Base-by-base conservation (phyloP, 306 rosid species). In the Calophaca sinica region DNA sequence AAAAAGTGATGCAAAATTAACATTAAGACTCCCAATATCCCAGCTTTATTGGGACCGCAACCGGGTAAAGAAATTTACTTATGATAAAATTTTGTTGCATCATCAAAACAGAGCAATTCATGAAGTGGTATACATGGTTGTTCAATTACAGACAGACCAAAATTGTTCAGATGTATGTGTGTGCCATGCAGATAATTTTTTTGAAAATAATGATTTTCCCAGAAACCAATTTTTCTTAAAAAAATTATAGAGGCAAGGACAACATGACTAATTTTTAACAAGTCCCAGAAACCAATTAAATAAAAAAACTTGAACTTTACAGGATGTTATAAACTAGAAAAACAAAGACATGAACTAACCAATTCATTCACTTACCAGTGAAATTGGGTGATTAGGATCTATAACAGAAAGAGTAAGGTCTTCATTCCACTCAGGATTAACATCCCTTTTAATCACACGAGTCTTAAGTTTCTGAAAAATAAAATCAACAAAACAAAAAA, bases 361-460 rank as follows among this genome's bases (percentile, higher is more conserved):
- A 84, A 73, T 70, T 46, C 2, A 76, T 0, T 11, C 53, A 68
- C 82, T 87, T 83, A 90, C 99, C 87, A 94, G 84, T 76, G 51
- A 38, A 69, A 94, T 62, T 0, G 82, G 84, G 15, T 61, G 35
- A 68, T 81, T 73, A 3, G 96, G 87, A 67, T 94, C 91, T 31
- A 83, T 66, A 9, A 94, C 60, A 54, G 99, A 89, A 44, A 94
- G 91, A 3, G 99, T 92, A 62, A 94, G 93, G 78, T 94, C 97
- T 90, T 94, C 97, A 72, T 94, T 87, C 99, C 99, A 94, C 83
- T 80, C 96, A 1, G 99, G 97, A 79, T 92, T 94, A 29, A 90
- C 89, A 88, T 92, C 90, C 89, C 86, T 92, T 53, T 84, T 89
- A 41, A 88, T 87, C 76, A 94, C 85, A 4, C 92, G 89, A 6